phyloP scores from a whole-genome alignment of 768 basidiomycete genomes.

The Phanerochaete carnosa region DNA sequence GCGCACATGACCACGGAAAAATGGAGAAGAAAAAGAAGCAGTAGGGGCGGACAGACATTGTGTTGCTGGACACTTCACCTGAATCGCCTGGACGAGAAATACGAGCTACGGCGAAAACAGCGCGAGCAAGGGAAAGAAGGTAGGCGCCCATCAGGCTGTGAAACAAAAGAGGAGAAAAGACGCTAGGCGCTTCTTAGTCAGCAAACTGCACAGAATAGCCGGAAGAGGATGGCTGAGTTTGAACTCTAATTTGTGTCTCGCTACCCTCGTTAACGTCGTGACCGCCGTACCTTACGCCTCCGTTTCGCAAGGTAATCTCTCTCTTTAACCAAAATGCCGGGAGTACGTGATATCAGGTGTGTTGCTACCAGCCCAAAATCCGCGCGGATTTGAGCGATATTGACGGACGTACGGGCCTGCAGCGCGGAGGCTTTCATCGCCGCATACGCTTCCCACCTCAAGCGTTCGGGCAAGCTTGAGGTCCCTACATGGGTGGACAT shows the following conservation, averaged over 20 bases:
- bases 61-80: not conserved
- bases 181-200: conserved; percentile 34
- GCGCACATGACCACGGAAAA: not conserved
- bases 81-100: not conserved
- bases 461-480: conserved; percentile 98
- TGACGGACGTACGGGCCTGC: conserved; percentile 16
- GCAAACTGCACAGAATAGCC: conserved; percentile 39
- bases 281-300: conserved; percentile 40
- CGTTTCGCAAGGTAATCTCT: conserved; percentile 41
- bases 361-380: conserved; percentile 16
- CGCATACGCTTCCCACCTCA: conserved; percentile 94
- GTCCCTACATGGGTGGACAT: conserved; percentile 98
- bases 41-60: not conserved
- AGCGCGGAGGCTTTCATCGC: conserved; percentile 93
- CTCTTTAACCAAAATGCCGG: conserved; percentile 57
- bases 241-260: conserved; percentile 33
- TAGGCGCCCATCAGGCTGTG: not conserved
- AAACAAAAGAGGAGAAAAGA: not conserved
- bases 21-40: not conserved
- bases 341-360: conserved; percentile 80
- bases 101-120: not conserved
- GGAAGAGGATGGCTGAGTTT: conserved; percentile 23
- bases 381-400: conserved; percentile 9
- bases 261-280: conserved; percentile 51
- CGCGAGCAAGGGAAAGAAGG: not conserved